phyloP scores from a whole-genome alignment of 768 basidiomycete genomes.

The Boletus pseudo-olivaceus region DNA sequence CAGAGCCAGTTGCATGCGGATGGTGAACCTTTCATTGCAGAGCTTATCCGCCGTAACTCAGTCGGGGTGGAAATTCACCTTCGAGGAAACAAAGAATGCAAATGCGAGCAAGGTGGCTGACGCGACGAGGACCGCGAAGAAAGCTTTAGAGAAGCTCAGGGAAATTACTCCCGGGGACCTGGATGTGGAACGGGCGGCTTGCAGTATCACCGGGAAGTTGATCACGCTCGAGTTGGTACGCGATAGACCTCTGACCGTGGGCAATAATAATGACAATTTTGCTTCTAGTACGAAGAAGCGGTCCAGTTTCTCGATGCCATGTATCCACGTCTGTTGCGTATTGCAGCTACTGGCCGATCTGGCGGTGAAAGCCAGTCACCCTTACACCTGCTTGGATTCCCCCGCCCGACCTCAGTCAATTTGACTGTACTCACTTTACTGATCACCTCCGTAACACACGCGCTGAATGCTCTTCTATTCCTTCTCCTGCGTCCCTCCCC shows the following conservation, averaged over 20 bases:
- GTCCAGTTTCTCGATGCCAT: conserved; percentile 44
- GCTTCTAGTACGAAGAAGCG: conserved; percentile 52
- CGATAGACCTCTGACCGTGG: conserved; percentile 2
- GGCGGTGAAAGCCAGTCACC: background rate
- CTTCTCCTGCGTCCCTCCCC: conserved; percentile 19
- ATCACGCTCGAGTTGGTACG: conserved; percentile 69
- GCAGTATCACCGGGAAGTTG: conserved; percentile 63
- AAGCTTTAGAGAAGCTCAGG: conserved; percentile 47
- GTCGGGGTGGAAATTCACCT: conserved; percentile 55
- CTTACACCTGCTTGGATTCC: conserved; percentile 40
- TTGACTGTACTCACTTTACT: conserved; percentile 47
- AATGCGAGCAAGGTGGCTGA: conserved; percentile 36
- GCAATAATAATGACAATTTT: background rate
- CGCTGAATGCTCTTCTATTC: conserved; percentile 42
- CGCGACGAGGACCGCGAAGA: conserved; percentile 34
- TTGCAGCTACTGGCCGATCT: background rate
- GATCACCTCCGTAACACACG: conserved; percentile 57
- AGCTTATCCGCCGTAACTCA: conserved; percentile 49
- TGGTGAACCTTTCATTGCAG: conserved; percentile 62
- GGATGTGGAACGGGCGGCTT: conserved; percentile 73
- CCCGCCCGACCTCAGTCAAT: conserved; percentile 35
- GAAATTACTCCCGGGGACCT: conserved; percentile 42
- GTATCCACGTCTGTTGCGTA: conserved; percentile 38
- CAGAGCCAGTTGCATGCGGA: conserved; percentile 52
- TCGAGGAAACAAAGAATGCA: conserved; percentile 25